These are phyloP conservation scores for Mortierella polycephala DNA, from an alignment of 371 early-diverging fungal species.

Conservation along the genomic window DNA sequence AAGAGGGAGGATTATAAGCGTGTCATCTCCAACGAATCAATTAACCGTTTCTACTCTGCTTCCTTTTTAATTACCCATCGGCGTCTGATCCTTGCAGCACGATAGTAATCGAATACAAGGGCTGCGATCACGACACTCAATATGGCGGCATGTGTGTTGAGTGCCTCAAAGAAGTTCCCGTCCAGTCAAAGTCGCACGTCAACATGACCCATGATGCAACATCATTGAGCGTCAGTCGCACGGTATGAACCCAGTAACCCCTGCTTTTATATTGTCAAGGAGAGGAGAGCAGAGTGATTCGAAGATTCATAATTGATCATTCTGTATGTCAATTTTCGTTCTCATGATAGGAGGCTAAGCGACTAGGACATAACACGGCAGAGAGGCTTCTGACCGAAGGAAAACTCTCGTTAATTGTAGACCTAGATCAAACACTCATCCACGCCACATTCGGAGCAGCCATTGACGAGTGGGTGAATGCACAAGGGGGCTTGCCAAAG, in stretches of 20 bases:
- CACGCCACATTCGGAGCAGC: slow-evolving; percentile 92
- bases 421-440: slow-evolving; percentile 99
- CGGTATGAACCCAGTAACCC: slow-evolving; percentile 48
- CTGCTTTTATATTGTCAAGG: background rate
- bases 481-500: slow-evolving; percentile 70
- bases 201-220: slow-evolving; percentile 83
- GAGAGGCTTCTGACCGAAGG: slow-evolving; percentile 70
- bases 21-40: background rate
- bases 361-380: slow-evolving; percentile 79
- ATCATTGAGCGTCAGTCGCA: slow-evolving; percentile 77
- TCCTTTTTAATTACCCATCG: background rate
- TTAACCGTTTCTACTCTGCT: background rate
- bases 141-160: slow-evolving; percentile 85
- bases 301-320: background rate
- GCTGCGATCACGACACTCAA: slow-evolving; percentile 83
- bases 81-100: slow-evolving; percentile 10
- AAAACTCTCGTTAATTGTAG: slow-evolving; percentile 95
- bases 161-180: slow-evolving; percentile 70
- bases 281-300: background rate
- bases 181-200: slow-evolving; percentile 58
- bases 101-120: slow-evolving; percentile 53
- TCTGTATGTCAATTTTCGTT: background rate
- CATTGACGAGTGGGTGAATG: slow-evolving; percentile 83
- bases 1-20: background rate
- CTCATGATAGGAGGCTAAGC: slow-evolving; percentile 76